Base-by-base conservation (phyloP, 140 eudicot species). In the Ambrosia hybrid region DNA sequence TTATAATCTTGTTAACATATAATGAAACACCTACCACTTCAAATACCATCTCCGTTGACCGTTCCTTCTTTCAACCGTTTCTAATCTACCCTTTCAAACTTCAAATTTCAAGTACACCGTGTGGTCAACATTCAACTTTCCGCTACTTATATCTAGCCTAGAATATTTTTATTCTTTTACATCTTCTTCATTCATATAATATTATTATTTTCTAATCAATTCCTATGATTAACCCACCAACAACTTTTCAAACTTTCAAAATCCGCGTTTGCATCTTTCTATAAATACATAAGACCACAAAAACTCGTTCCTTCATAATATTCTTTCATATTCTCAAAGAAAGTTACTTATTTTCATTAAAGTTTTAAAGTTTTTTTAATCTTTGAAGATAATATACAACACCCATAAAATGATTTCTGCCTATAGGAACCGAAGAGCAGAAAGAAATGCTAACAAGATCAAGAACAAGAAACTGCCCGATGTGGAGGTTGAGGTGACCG, bases 61-160 rank as follows among this genome's bases (percentile, higher is more conserved):
- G 10, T 12, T 37, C 3, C 21, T 38, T 36, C 4, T 7, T 36
- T 5, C 5, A 5, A 62, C 12, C 6, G 4, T 13, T 62, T 62
- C 12, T 62, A 13, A 62, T 73, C 3, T 51, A 37, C 59, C 51
- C 4, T 45, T 77, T 78, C 61, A 56, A 55, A 68, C 75, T 68
- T 81, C 70, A 71, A 61, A 48, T 58, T 76, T 76, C 72, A 76
- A 67, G 65, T 6, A 36, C 45, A 34, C 71, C 57, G 49, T 66
- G 62, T 65, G 83, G 86, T 82, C 86, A 77, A 82, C 70, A 74
- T 82, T 82, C 86, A 82, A 76, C 55, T 38, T 55, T 39, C 81
- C 65, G 5, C 73, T 6, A 26, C 45, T 13, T 84, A 21, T 21
- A 21, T 57, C 41, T 72, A 12, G n/a, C 6, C 26, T 13, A 49